These are phyloP conservation scores for Jatropha multifida DNA, from an alignment of 441 rosid genomes.

Conservation along the genomic window DNA sequence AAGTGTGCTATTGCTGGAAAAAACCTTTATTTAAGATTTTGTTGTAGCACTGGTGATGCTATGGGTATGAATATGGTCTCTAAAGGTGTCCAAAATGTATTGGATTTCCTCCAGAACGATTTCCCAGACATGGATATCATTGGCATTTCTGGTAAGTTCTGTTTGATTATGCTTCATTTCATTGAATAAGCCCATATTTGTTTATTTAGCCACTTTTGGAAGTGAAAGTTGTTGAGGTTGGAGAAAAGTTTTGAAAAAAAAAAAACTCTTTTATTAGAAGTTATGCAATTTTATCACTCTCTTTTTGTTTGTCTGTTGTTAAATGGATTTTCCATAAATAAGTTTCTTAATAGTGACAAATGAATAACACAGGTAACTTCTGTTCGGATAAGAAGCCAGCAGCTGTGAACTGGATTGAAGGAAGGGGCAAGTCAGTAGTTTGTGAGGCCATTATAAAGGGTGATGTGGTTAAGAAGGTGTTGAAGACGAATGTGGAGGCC, in stretches of 20 bases:
- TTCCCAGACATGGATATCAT: constrained; percentile 85
- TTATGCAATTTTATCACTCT: too few species aligned
- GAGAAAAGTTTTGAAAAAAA: constrained; percentile 36
- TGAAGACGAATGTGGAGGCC: constrained; percentile 71
- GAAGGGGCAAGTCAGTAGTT: constrained; percentile 86
- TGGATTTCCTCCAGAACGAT: constrained; percentile 63
- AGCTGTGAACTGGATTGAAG: constrained; percentile 93
- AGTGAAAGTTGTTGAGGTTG: constrained; percentile 49
- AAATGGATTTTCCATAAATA: too few species aligned
- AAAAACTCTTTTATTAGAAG: too few species aligned
- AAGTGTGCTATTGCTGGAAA: constrained; percentile 70
- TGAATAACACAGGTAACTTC: constrained; percentile 48
- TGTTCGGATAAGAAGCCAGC: constrained; percentile 95
- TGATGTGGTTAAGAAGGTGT: constrained; percentile 70
- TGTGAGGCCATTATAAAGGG: constrained; percentile 84
- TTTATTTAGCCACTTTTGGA: constrained; percentile 57
- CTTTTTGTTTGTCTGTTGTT: too few species aligned
- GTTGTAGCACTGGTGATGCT: constrained; percentile 89
- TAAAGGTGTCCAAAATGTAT: constrained; percentile 90
- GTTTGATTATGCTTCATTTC: constrained; percentile 42
- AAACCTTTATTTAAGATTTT: constrained; percentile 69
- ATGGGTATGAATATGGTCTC: constrained; percentile 99
- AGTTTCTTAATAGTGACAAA: too few species aligned
- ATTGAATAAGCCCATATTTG: constrained; percentile 77
- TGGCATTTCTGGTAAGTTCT: constrained; percentile 78